phyloP scores from a whole-genome alignment of 805 yeast species.

The Saturnispora hagleri region DNA sequence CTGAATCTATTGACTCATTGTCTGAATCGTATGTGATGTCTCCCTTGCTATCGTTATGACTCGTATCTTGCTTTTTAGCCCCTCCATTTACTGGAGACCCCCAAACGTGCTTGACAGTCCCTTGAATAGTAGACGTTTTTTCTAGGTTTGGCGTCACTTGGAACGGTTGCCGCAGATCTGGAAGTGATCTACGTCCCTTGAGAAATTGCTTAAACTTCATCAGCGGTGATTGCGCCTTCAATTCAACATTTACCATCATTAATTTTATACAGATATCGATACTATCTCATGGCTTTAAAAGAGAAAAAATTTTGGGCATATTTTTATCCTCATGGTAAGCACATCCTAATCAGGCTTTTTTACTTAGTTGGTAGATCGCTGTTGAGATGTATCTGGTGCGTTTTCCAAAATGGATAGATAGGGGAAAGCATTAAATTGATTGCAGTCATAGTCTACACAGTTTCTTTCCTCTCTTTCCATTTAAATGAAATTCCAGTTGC shows the following conservation, averaged over 20 bases:
- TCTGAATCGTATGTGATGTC: neutral
- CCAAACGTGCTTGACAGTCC: conserved; percentile 27
- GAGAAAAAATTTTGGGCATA: neutral
- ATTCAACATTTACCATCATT: neutral
- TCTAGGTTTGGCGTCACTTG: neutral
- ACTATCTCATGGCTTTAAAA: neutral
- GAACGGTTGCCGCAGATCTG: conserved; percentile 1
- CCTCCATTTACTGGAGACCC: conserved; percentile 3
- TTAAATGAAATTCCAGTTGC: neutral
- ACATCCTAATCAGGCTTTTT: neutral
- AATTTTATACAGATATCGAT: neutral
- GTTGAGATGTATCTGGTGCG: no score
- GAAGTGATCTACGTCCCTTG: conserved; percentile 6
- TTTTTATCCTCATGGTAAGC: neutral
- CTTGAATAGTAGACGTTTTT: conserved; percentile 21
- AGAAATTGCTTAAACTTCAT: conserved; percentile 5
- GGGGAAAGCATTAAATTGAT: no score
- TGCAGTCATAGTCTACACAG: no score
- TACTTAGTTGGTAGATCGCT: neutral
- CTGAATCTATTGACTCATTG: neutral
- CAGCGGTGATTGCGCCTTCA: conserved; percentile 6
- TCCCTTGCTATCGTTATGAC: neutral
- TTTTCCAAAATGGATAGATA: no score
- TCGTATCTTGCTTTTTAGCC: conserved; percentile 6
- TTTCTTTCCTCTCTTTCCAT: neutral